phyloP scores from a whole-genome alignment of 768 basidiomycete species.

The Ramaria rubella region DNA sequence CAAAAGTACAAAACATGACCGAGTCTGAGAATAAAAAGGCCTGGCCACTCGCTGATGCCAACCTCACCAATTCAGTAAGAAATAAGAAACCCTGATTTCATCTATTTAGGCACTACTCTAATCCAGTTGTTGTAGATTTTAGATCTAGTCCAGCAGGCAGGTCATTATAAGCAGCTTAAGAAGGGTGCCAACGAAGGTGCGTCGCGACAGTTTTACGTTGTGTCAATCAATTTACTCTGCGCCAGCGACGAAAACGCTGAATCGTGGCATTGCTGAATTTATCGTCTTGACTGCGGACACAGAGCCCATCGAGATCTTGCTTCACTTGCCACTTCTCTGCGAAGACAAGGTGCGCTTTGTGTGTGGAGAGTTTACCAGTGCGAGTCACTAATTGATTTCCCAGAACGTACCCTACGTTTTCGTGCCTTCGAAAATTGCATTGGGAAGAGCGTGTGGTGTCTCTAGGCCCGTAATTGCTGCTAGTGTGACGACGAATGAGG shows the following conservation, averaged over 20 bases:
- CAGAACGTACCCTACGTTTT: slow-evolving; percentile 97
- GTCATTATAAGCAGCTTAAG: slow-evolving; percentile 97
- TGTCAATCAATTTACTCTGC: slow-evolving; percentile 1
- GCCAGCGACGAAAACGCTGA: slow-evolving; percentile 92
- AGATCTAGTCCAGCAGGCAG: slow-evolving; percentile 90
- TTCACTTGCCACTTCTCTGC: slow-evolving; percentile 94
- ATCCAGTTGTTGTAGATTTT: slow-evolving; percentile 56
- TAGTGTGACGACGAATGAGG: slow-evolving; percentile 94
- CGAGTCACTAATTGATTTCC: neutral
- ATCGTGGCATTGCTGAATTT: slow-evolving; percentile 96
- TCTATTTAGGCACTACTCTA: neutral
- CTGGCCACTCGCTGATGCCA: slow-evolving; percentile 80
- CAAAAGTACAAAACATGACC: slow-evolving; percentile 41
- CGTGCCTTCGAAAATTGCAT: slow-evolving; percentile 88
- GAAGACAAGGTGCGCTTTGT: slow-evolving; percentile 82
- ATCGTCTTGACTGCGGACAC: slow-evolving; percentile 96
- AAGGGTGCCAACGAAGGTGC: slow-evolving; percentile 98
- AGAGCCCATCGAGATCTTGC: slow-evolving; percentile 94
- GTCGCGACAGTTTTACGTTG: slow-evolving; percentile 15
- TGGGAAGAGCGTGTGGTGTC: slow-evolving; percentile 94
- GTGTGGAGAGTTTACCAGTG: neutral
- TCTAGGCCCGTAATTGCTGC: slow-evolving; percentile 92
- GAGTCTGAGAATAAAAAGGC: slow-evolving; percentile 68
- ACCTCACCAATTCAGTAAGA: slow-evolving; percentile 82
- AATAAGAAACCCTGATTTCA: neutral